These are phyloP conservation scores for Zygosaccharomyces rouxii DNA, from an alignment of 805 yeast genomes.

Conservation along the genomic window DNA sequence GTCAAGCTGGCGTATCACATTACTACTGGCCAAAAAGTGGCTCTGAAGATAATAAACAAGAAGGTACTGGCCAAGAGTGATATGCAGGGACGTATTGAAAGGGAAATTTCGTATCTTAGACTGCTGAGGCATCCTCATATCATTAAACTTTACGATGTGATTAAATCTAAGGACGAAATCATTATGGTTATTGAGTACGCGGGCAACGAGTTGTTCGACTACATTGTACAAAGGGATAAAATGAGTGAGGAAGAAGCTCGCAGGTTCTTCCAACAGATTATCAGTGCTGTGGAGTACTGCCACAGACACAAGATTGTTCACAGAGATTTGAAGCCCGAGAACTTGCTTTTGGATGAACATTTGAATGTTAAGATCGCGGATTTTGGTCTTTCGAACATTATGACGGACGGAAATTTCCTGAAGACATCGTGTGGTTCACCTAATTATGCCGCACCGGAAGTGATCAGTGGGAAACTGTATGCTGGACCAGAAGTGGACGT, in stretches of 20 bases:
- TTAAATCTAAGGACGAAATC: constrained; percentile 90
- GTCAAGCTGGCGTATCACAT: constrained; percentile 88
- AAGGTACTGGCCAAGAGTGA: constrained; percentile 90
- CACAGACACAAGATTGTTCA: constrained; percentile 96
- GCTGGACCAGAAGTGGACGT: constrained; percentile 99
- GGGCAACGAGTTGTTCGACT: constrained; percentile 92
- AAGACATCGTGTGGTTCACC: constrained; percentile 97
- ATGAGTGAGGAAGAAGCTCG: constrained; percentile 91
- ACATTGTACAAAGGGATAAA: constrained; percentile 88
- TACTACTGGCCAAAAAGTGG: constrained; percentile 88
- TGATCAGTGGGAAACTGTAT: constrained; percentile 85
- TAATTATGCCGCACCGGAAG: constrained; percentile 97
- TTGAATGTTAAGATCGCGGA: constrained; percentile 94
- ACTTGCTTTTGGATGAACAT: constrained; percentile 80
- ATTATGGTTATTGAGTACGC: constrained; percentile 97
- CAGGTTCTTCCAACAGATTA: constrained; percentile 91
- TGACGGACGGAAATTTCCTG: constrained; percentile 95
- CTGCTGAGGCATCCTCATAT: constrained; percentile 92
- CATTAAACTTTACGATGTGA: constrained; percentile 91
- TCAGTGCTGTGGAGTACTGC: constrained; percentile 94
- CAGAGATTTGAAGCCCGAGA: constrained; percentile 94
- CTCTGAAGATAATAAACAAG: constrained; percentile 86
- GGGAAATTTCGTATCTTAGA: constrained; percentile 87
- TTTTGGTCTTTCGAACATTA: constrained; percentile 88
- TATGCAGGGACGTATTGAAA: constrained; percentile 94